Conservation (phyloP, 2,329 filamentous ascomycete genomes). For the Penicillium brevicompactum region DNA sequence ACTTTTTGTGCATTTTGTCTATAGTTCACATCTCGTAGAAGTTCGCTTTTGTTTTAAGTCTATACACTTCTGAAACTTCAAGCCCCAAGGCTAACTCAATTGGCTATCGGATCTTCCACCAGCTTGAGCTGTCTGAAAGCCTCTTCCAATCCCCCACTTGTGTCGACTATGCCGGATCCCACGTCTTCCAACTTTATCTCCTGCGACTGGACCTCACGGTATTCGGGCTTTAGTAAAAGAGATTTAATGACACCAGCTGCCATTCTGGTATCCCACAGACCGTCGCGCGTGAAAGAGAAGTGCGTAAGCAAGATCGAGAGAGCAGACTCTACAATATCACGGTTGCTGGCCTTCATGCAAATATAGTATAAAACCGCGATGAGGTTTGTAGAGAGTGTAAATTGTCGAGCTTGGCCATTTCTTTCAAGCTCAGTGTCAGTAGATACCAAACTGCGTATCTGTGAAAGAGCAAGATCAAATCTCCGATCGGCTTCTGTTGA, state of each 20-base stretch:
- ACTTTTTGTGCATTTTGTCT: too few species aligned
- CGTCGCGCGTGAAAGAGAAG: constrained; percentile 8
- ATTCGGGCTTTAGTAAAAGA: neutral
- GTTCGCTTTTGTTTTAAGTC: too few species aligned
- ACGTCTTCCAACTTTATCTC: constrained; percentile 6
- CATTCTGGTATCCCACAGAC: neutral
- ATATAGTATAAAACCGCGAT: constrained; percentile 27
- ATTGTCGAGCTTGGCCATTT: constrained; percentile 8
- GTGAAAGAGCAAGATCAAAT: neutral
- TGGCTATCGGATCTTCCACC: too few species aligned
- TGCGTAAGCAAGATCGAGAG: constrained; percentile 24
- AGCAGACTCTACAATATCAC: constrained; percentile 9
- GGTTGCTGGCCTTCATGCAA: constrained; percentile 22
- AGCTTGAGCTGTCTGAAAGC: constrained; percentile 1
- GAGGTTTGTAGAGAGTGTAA: constrained; percentile 26
- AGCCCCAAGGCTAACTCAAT: too few species aligned
- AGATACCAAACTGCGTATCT: neutral
- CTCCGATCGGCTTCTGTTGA: constrained; percentile 1
- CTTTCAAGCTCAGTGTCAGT: neutral
- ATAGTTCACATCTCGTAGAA: too few species aligned
- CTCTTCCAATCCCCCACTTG: constrained; percentile 2
- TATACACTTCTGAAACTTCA: too few species aligned
- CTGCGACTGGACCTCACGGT: constrained; percentile 16
- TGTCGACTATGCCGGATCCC: constrained; percentile 8
- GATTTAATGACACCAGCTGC: neutral